Evolutionary conservation across 2,329 filamentous ascomycete genomes (phyloP), one percentile per base, ranked within the genome.

Genomic region (Hymenoscyphus fraxineus): DNA sequence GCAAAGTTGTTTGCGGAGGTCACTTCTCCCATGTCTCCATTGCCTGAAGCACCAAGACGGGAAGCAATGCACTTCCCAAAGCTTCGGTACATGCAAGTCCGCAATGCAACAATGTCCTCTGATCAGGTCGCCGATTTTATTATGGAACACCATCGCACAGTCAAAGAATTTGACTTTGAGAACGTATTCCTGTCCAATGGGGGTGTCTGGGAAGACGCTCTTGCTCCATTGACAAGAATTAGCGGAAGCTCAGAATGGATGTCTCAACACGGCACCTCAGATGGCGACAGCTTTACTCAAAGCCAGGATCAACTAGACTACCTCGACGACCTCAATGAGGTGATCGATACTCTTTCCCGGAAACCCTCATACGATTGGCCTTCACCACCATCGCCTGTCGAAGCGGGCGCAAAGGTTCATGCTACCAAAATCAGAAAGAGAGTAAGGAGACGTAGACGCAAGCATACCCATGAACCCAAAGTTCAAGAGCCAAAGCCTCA

Each of bases 141-240:
- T 65, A 78, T 81, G 59, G 79, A 80, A 13, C 91, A 96, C 77
- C 83, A 85, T 38, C 79, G 80, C 63, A 88, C 86, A 0, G 85
- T 96, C 57, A 82, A 84, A 68, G 89, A 94, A 73, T 92, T 94
- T 73, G 88, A 92, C 74, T 92, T 96, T 75, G 88, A 93, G 73
- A 88, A 91, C 67, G 87, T 93, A 19, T 81, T 84, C 38, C 82
- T 96, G 55, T 82, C 86, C 60, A 83, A 85, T 66, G 80, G 80
- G 40, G 92, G 90, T 35, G 88, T 82, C 64, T 96, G 92, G 92
- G 89, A 95, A 65, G 88, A 93, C 38, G 92, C 91, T 0, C 83
- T 96, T n/a, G 85, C 87, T 47, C 89, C 90, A 1, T 79, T 96
- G 64, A 86, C 84, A 32, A 69, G 72, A 72, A 80, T 73, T 59